Percentiles rank a stretch among this genome's conserved stretches.
Evolutionary conservation across 2,329 filamentous ascomycete species (phyloP).

Genomic region (Lachnellula suecica): DNA sequence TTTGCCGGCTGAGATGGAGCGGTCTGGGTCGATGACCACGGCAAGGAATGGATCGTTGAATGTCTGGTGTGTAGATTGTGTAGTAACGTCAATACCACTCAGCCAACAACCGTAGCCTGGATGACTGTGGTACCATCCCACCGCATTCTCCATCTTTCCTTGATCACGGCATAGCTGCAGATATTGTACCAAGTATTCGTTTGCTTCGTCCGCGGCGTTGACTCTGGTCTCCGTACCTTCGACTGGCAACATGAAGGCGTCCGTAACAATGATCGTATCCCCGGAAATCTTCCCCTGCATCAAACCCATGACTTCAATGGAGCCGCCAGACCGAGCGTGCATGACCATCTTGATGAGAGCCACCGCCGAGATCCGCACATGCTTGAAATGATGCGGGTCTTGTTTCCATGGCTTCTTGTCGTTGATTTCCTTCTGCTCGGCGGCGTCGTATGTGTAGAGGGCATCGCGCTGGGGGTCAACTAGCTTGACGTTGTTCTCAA

Average conservation of each 20-base stretch:
- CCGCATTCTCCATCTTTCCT: conserved; percentile 83
- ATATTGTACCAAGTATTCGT: conserved; percentile 95
- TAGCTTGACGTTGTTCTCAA: conserved; percentile 81
- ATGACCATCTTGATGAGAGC: conserved; percentile 99
- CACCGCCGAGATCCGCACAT: conserved; percentile 88
- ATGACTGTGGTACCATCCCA: conserved; percentile 98
- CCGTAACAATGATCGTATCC: conserved; percentile 86
- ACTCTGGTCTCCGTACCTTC: conserved; percentile 98
- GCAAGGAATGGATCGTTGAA: conserved; percentile 91
- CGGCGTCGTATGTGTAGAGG: conserved; percentile 79
- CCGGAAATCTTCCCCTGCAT: conserved; percentile 94
- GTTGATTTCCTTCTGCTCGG: conserved; percentile 65
- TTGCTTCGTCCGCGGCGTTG: conserved; percentile 92
- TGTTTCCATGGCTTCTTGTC: conserved; percentile 70
- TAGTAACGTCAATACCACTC: conserved; percentile 90
- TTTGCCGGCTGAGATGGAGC: conserved; percentile 90
- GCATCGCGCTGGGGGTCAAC: conserved; percentile 86
- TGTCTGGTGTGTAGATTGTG: conserved; percentile 80
- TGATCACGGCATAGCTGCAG: conserved; percentile 72
- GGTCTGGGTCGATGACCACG: conserved; percentile 93
- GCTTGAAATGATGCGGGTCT: conserved; percentile 86
- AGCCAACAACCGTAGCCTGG: conserved; percentile 99
- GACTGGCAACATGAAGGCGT: conserved; percentile 89
- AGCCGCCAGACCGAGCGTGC: conserved; percentile 93
- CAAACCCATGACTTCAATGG: conserved; percentile 92